phyloP scores from a whole-genome alignment of 192 early-diverging fungal genomes.

The Entomortierella lignicola region DNA sequence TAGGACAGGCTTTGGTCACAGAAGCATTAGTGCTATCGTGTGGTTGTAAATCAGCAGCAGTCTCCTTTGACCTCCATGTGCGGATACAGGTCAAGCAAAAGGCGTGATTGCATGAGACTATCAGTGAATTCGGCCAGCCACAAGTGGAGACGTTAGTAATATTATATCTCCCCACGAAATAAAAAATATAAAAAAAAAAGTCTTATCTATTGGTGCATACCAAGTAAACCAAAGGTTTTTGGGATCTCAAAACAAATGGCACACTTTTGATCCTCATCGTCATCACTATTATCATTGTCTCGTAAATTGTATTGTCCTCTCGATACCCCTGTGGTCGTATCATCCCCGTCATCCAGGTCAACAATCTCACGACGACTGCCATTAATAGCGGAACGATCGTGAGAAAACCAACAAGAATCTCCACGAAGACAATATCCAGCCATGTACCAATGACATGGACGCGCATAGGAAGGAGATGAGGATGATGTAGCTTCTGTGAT shows the following conservation, averaged over 20 bases:
- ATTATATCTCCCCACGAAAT: too few relatives aligned
- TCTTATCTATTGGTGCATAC: too few relatives aligned
- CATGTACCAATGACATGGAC: slow-evolving; percentile 49
- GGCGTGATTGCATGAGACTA: slow-evolving; percentile 51
- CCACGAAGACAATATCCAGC: slow-evolving; percentile 48
- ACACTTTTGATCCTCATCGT: slow-evolving; percentile 31
- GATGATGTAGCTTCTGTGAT: not conserved
- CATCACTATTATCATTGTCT: not conserved
- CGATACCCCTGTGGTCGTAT: not conserved
- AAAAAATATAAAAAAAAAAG: too few relatives aligned
- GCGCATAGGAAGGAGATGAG: not conserved
- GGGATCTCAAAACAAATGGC: slow-evolving; percentile 49
- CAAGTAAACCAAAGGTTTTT: slow-evolving; percentile 40
- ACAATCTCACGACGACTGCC: not conserved
- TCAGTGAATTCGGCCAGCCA: not conserved
- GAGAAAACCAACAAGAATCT: slow-evolving; percentile 49
- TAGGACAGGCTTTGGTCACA: slow-evolving; percentile 51
- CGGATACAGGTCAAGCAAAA: slow-evolving; percentile 51
- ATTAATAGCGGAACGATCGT: slow-evolving; percentile 25
- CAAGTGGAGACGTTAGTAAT: too few relatives aligned
- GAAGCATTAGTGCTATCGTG: slow-evolving; percentile 9
- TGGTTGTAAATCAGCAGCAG: slow-evolving; percentile 6
- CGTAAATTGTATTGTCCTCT: not conserved
- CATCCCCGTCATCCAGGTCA: slow-evolving; percentile 8
- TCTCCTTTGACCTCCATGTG: slow-evolving; percentile 48